Conservation (phyloP, 257 asterid species). For the Nicotiana undulata region DNA sequence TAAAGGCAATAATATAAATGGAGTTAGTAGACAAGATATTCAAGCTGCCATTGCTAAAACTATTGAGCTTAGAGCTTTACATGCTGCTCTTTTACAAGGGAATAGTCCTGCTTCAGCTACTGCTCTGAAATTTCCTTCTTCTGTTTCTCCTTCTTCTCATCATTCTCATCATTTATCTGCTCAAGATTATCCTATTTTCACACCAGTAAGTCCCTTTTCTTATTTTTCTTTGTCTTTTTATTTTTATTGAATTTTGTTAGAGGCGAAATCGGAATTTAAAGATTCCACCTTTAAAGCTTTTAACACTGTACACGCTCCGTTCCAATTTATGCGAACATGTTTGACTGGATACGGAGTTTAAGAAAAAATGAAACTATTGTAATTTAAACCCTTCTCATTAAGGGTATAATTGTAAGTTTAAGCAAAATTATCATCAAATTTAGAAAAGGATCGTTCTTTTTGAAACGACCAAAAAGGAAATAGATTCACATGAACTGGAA, state of each 20-base stretch:
- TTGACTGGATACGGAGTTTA: too few species aligned
- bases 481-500: too few species aligned
- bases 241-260: background rate
- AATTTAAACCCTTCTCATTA: too few species aligned
- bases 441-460: too few species aligned
- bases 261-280: background rate
- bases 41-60: slow-evolving; percentile 77
- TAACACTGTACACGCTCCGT: too few species aligned
- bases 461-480: too few species aligned
- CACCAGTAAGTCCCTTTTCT: slow-evolving; percentile 52
- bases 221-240: background rate
- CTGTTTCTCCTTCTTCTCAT: slow-evolving; percentile 65
- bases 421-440: too few species aligned
- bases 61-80: slow-evolving; percentile 86
- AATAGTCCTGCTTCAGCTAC: slow-evolving; percentile 30
- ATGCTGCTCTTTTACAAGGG: slow-evolving; percentile 71
- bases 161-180: slow-evolving; percentile 57
- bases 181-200: slow-evolving; percentile 88
- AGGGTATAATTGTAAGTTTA: too few species aligned
- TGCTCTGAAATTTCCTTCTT: slow-evolving; percentile 20
- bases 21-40: slow-evolving; percentile 43
- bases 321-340: too few species aligned
- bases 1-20: slow-evolving; percentile 13
- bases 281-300: background rate
- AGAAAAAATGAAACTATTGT: too few species aligned